Percentiles rank a stretch among this genome's conserved stretches.
Evolutionary conservation across 345 rosid genomes (phyloP).

Genomic region (Lepidium sativum): DNA sequence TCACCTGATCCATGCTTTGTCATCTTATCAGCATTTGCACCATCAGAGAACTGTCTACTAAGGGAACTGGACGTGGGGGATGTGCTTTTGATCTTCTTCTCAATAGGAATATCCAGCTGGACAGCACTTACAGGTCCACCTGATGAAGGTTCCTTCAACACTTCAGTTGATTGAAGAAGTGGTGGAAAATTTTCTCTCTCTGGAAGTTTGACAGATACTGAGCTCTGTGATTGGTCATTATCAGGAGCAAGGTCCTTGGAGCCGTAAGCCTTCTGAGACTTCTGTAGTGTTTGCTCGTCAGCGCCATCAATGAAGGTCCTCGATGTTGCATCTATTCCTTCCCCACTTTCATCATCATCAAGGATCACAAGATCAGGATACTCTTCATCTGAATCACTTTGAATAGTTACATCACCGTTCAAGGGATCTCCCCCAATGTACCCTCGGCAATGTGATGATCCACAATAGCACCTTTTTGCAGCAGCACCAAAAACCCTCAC

Average conservation of each 20-base stretch:
- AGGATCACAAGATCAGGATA: slow-evolving; percentile 87
- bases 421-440: slow-evolving; percentile 95
- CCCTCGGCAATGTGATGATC: slow-evolving; percentile 80
- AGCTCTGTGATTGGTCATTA: slow-evolving; percentile 20
- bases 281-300: slow-evolving; percentile 24
- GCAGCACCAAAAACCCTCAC: slow-evolving; percentile 99
- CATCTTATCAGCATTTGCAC: slow-evolving; percentile 29
- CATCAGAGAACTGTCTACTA: slow-evolving; percentile 34
- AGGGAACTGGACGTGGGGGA: slow-evolving; percentile 21
- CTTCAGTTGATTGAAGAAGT: slow-evolving; percentile 28
- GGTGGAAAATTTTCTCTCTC: slow-evolving; percentile 25
- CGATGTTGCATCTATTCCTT: slow-evolving; percentile 26
- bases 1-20: slow-evolving; percentile 36
- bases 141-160: slow-evolving; percentile 9
- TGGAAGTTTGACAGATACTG: slow-evolving; percentile 28
- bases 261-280: slow-evolving; percentile 25
- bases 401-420: slow-evolving; percentile 64
- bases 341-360: slow-evolving; percentile 52
- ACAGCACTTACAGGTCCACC: slow-evolving; percentile 22
- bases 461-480: slow-evolving; percentile 91
- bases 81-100: slow-evolving; percentile 30
- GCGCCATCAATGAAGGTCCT: slow-evolving; percentile 27
- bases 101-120: slow-evolving; percentile 33
- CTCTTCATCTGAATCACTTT: slow-evolving; percentile 98
- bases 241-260: slow-evolving; percentile 30